phyloP scores from a whole-genome alignment of 306 rosid species.

The Rosa rugosa region DNA sequence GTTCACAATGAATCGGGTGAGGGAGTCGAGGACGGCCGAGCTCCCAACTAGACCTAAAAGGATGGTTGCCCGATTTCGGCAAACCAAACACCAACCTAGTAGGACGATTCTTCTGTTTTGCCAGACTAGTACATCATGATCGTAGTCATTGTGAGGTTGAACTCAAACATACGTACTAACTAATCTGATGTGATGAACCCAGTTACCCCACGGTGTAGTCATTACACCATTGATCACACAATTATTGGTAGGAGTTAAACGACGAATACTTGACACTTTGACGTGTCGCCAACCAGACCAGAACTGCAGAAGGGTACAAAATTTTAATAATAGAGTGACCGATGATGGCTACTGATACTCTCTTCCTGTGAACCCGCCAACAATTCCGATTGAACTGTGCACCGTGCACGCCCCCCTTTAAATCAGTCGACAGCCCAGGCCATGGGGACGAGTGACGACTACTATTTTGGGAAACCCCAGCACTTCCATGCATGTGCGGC shows the following conservation, averaged over 20 bases:
- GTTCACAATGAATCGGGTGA: background rate
- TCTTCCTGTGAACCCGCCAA: background rate
- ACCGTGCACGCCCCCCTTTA: background rate
- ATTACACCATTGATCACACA: background rate
- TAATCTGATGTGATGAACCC: background rate
- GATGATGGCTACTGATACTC: background rate
- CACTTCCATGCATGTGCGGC: background rate
- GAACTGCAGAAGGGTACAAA: background rate
- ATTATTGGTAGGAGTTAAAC: background rate
- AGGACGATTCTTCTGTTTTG: background rate
- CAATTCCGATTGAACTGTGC: background rate
- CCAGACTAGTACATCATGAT: background rate
- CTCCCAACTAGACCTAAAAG: background rate
- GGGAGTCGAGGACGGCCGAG: background rate
- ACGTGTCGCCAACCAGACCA: background rate
- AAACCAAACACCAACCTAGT: background rate
- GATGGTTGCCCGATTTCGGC: background rate
- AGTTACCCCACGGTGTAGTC: background rate
- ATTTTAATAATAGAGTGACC: background rate
- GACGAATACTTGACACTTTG: background rate
- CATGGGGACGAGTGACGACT: background rate
- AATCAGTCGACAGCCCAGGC: background rate
- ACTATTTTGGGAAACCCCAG: background rate
- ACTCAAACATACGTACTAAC: background rate
- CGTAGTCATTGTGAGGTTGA: background rate